Base-by-base conservation (phyloP, 495 filamentous ascomycete genomes). In the Filosporella fistucella region DNA sequence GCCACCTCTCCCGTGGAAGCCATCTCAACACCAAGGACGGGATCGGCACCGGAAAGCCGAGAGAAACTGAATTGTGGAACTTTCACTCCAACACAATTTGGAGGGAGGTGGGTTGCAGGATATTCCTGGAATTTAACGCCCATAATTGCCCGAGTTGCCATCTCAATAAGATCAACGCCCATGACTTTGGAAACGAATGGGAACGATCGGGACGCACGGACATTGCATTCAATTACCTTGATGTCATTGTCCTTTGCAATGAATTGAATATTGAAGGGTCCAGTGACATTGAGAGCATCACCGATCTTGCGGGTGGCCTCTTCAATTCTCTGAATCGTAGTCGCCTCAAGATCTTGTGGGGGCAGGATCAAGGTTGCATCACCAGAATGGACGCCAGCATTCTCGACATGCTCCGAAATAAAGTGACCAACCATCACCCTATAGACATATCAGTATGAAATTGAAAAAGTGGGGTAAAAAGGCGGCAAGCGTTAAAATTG, bases 161-260 rank as follows among this genome's bases (percentile, higher is more conserved):
- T 93, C 70, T 96, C 91, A 54, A 98, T 96, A 28, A 98, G 75
- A 58, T 98, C 91, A 33, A 96, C 86, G 32, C 91, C 91, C 91
- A 96, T 96, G 54, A 95, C 88, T 74, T 98, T 98, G 25, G 91
- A 96, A 17, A 97, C 90, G 64, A 98, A 98, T 23, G 93, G 93
- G 73, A 97, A 97, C 1, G 91, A 96, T 40, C 93, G 80, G 34
- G 93, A 96, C 16, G 93, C 93, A 42, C 93, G 81, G 33, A 97
- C 93, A 60, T 98, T 98, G 68, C 93, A 98, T 68, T 98, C 93
- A 52, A 98, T 98, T 52, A 98, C 93, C 75, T 97, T 98, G 70
- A 98, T 97, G 56, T 96, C 93, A 61, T 97, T 96, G 65, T 97
- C 89, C 72, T 98, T 98, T 42, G 93, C 93, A 57, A 98, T 98